These are phyloP conservation scores for Zoysia japonica DNA, from an alignment of 176 grass and related monocot genomes.

Conservation along the genomic window DNA sequence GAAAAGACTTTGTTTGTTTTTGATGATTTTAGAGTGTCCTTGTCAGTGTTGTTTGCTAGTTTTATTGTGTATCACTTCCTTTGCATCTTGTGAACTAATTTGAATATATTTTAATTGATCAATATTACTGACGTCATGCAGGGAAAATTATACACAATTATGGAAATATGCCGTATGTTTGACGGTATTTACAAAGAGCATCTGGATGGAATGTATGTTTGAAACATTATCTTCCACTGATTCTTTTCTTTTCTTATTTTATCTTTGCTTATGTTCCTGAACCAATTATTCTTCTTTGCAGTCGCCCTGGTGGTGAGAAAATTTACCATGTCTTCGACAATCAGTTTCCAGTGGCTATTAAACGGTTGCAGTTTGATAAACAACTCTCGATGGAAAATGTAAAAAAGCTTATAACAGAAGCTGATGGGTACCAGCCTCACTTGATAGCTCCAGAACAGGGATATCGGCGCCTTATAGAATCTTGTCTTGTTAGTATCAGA, in stretches of 20 bases:
- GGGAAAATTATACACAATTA: slow-evolving; percentile 93
- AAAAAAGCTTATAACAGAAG: slow-evolving; percentile 83
- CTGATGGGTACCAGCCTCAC: slow-evolving; percentile 98
- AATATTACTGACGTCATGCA: background rate
- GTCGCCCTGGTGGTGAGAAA: slow-evolving; percentile 95
- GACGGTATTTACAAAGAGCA: slow-evolving; percentile 91
- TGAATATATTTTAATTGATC: too few relatives aligned
- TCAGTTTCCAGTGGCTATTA: slow-evolving; percentile 87
- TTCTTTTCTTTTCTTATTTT: too few relatives aligned
- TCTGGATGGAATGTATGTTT: slow-evolving; percentile 81
- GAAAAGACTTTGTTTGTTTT: too few relatives aligned
- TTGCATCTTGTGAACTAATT: too few relatives aligned
- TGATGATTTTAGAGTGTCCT: too few relatives aligned
- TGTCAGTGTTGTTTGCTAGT: too few relatives aligned
- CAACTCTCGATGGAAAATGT: slow-evolving; percentile 98
- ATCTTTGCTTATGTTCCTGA: too few relatives aligned
- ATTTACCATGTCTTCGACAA: slow-evolving; percentile 95
- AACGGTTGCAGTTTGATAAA: slow-evolving; percentile 96
- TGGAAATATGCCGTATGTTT: slow-evolving; percentile 97
- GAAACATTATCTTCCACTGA: background rate
- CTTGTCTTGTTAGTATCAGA: slow-evolving; percentile 89
- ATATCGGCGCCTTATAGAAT: slow-evolving; percentile 94
- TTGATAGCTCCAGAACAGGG: slow-evolving; percentile 99
- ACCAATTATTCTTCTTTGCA: slow-evolving; percentile 30
- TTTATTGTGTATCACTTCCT: too few relatives aligned